Conservation (phyloP, 495 filamentous ascomycete genomes). For the Penicillium paradoxum region DNA sequence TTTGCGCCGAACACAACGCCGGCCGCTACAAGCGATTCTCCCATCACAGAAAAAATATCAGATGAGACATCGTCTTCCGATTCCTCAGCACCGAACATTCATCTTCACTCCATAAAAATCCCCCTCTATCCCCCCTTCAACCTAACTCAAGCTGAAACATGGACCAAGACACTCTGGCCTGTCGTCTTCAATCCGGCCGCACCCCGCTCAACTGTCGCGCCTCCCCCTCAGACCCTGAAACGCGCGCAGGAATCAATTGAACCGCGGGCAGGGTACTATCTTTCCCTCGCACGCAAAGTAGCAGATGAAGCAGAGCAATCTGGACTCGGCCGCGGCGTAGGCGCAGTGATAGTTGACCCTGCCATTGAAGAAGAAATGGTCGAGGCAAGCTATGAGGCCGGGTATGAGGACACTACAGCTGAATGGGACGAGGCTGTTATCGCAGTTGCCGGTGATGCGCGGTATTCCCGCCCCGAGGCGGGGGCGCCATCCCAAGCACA, state of each 20-base stretch:
- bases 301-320: conserved; percentile 51
- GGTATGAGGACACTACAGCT: conserved; percentile 6
- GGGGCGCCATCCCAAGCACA: conserved; percentile 27
- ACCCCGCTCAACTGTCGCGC: conserved; percentile 36
- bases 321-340: conserved; percentile 63
- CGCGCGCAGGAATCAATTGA: conserved; percentile 54
- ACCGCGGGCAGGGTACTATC: conserved; percentile 49
- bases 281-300: conserved; percentile 61
- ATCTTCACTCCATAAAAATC: conserved; percentile 52
- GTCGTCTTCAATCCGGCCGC: conserved; percentile 79
- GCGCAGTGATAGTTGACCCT: conserved; percentile 76
- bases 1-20: conserved; percentile 22
- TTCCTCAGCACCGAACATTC: conserved; percentile 24
- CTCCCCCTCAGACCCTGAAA: conserved; percentile 54
- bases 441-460: conserved; percentile 72
- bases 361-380: conserved; percentile 31
- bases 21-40: neutral
- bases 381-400: conserved; percentile 21
- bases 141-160: conserved; percentile 65
- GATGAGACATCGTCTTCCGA: neutral
- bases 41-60: conserved; percentile 16
- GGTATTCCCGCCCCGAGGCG: conserved; percentile 53
- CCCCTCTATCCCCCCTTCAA: conserved; percentile 74
- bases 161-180: conserved; percentile 80
- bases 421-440: conserved; percentile 48